Conservation (phyloP, 768 basidiomycete genomes). For the Rhizopogon sp. region DNA sequence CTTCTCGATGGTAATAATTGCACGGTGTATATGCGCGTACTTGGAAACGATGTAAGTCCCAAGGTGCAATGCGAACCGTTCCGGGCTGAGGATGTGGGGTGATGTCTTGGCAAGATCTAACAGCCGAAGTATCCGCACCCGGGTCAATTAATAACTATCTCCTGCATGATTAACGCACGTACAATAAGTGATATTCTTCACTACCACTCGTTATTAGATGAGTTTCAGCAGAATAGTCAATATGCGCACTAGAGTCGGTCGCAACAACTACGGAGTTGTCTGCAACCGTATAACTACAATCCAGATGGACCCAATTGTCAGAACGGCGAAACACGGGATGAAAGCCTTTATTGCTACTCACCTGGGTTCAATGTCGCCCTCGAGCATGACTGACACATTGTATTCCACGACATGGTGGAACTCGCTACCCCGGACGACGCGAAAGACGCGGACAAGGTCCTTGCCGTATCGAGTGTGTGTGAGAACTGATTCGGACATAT, state of each 20-base stretch:
- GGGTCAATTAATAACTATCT: not conserved
- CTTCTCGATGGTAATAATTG: conserved; percentile 68
- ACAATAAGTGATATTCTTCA: conserved; percentile 70
- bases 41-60: conserved; percentile 77
- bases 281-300: conserved; percentile 71
- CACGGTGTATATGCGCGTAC: conserved; percentile 71
- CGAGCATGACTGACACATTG: conserved; percentile 72
- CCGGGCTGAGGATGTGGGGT: conserved; percentile 78
- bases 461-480: conserved; percentile 75
- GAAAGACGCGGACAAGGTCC: conserved; percentile 80
- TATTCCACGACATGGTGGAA: conserved; percentile 82
- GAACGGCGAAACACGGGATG: not conserved
- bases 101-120: conserved; percentile 85
- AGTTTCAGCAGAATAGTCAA: not conserved
- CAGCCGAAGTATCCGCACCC: not conserved
- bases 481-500: conserved; percentile 23
- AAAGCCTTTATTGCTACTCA: conserved; percentile 20
- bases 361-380: conserved; percentile 81
- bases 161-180: conserved; percentile 7
- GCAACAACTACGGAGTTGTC: conserved; percentile 88
- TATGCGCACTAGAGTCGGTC: conserved; percentile 78
- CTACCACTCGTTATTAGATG: conserved; percentile 24
- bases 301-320: not conserved
- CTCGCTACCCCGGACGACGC: conserved; percentile 67
- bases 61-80: conserved; percentile 84